Evolutionary conservation across 129 eudicot species (phyloP), one percentile per base, ranked within the genome.

Genomic region (Rutidosis leptorrhynchoides): DNA sequence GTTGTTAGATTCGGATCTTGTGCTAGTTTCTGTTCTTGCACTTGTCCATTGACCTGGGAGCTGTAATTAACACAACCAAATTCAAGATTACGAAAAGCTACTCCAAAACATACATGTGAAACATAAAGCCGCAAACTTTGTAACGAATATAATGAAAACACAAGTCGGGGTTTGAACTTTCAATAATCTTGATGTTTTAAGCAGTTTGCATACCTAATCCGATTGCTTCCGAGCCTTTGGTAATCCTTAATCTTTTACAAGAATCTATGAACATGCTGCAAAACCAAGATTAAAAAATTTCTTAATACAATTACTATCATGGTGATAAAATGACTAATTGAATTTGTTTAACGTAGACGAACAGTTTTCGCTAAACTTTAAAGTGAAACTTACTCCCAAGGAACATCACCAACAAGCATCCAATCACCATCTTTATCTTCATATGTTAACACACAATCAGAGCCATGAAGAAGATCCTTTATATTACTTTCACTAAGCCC

Each of bases 341-440:
- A 40, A 40, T 40, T 40, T 16, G 7, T 35, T 16, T 55, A 35
- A 33, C 55, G 9, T 16, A 25, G 25, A 37, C 0, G 74, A 40
- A n/a, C 32, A 3, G 4, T 19, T 17, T 57, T 3, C 17, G 49
- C 52, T 43, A 7, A 19, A 26, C 10, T 43, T 42, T 71, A 35
- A 64, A n/a, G 28, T 8, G 55, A 25, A 73, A 80, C 97, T 77
- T 76, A 94, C 99, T 81, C 89, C 99, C 99, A 94, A 37, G 99
- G 98, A 69, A 92, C 98, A 80, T 92, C 98, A 7, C 96, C 98
- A 66, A 88, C 98, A 62, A 92, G 95, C 98, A 92, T 92, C 98
- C 98, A 92, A 56, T 92, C 96, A 4, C 92, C 85, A 60, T 92
- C 96, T 77, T 92, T 92, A 72, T 92, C 98, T 83, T 92, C 98